Conservation (phyloP, 1,284 basidiomycete genomes). For the Dichomitus squalens region DNA sequence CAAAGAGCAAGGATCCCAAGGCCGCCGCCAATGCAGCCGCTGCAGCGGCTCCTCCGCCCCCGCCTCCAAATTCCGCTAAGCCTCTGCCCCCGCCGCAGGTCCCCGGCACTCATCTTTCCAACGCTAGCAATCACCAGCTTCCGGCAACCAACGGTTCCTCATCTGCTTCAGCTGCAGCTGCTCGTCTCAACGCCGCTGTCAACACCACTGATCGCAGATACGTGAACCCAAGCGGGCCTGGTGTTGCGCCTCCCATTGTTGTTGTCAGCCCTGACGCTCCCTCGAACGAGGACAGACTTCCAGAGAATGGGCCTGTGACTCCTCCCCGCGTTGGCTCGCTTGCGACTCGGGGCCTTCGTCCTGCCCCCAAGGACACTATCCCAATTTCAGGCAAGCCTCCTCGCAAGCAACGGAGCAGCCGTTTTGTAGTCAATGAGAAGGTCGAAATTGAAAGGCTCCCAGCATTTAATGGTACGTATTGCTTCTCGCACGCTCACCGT, state of each 20-base stretch:
- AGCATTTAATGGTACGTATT: constrained; percentile 82
- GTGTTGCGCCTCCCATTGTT: constrained; percentile 81
- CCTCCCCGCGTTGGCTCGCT: constrained; percentile 64
- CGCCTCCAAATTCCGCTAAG: constrained; percentile 67
- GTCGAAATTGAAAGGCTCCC: constrained; percentile 96
- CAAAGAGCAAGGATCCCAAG: constrained; percentile 67
- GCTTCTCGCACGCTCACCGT: constrained; percentile 1
- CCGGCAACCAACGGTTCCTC: constrained; percentile 43
- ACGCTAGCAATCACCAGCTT: constrained; percentile 46
- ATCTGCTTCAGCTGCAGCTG: constrained; percentile 36
- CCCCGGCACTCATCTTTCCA: constrained; percentile 42
- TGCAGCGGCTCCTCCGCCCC: constrained; percentile 60
- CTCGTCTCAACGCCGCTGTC: constrained; percentile 44
- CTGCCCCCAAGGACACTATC: constrained; percentile 86
- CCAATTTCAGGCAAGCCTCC: constrained; percentile 94
- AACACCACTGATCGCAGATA: constrained; percentile 56
- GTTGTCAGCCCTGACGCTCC: constrained; percentile 83
- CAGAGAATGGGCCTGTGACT: constrained; percentile 54
- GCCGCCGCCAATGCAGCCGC: constrained; percentile 45
- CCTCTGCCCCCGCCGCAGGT: constrained; percentile 53
- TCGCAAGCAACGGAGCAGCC: constrained; percentile 92
- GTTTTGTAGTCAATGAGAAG: constrained; percentile 95
- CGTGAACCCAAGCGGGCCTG: constrained; percentile 44
- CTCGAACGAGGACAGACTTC: constrained; percentile 49
- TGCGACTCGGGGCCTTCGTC: constrained; percentile 50